phyloP scores from a whole-genome alignment of 805 yeast genomes.

The Saccharomyces kudriavzevii region DNA sequence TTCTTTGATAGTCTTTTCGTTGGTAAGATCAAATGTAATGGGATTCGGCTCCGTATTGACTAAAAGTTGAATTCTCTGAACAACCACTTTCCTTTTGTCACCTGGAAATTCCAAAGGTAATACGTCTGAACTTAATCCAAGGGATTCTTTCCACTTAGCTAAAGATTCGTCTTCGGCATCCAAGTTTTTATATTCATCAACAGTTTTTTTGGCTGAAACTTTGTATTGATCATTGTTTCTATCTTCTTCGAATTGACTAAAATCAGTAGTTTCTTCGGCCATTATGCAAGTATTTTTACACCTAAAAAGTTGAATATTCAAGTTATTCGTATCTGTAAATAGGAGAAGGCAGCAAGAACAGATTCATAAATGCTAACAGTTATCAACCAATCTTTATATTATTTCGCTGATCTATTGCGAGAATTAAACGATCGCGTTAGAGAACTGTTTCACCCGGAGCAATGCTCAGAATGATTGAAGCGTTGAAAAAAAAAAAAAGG shows the following conservation, averaged over 20 bases:
- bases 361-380: neutral
- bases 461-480: neutral
- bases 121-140: slow-evolving; percentile 61
- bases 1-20: slow-evolving; percentile 46
- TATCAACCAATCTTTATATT: neutral
- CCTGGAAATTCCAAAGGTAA: slow-evolving; percentile 57
- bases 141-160: slow-evolving; percentile 83
- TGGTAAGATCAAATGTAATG: slow-evolving; percentile 60
- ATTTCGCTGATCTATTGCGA: neutral
- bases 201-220: slow-evolving; percentile 55
- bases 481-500: neutral
- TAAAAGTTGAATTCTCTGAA: slow-evolving; percentile 63
- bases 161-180: slow-evolving; percentile 89
- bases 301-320: neutral
- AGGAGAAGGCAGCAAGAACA: neutral
- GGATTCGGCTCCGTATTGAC: slow-evolving; percentile 61
- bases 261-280: slow-evolving; percentile 31
- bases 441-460: neutral
- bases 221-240: slow-evolving; percentile 22
- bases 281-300: slow-evolving; percentile 5
- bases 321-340: neutral
- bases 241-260: slow-evolving; percentile 26
- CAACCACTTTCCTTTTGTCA: slow-evolving; percentile 70
- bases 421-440: neutral
- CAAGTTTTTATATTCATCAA: slow-evolving; percentile 71